These are phyloP conservation scores for Dendrobium catenatum DNA, from an alignment of 106 monocot genomes.

Conservation along the genomic window DNA sequence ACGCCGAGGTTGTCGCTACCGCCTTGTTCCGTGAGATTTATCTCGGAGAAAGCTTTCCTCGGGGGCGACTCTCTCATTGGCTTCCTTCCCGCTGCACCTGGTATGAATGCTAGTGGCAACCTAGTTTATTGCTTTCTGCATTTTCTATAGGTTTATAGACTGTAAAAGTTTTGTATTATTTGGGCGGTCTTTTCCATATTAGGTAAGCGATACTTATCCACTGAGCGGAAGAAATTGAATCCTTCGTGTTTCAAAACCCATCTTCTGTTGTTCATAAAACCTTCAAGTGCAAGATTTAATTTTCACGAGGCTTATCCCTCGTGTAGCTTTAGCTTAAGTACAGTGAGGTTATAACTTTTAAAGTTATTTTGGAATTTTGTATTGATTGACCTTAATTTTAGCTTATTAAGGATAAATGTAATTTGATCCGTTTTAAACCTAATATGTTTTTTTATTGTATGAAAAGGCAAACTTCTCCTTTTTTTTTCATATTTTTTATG, in stretches of 20 bases:
- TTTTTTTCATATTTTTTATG: too few relatives aligned
- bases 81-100: neutral
- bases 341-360: neutral
- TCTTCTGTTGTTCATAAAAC: neutral
- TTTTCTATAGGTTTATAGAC: neutral
- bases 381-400: neutral
- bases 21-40: neutral
- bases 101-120: neutral
- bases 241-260: neutral
- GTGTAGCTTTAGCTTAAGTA: too few relatives aligned
- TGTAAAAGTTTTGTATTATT: neutral
- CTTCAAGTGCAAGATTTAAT: neutral
- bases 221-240: too few relatives aligned
- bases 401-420: too few relatives aligned
- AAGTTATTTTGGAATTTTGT: neutral
- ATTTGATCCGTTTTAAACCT: too few relatives aligned
- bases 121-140: neutral
- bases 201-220: neutral
- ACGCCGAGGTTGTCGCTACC: neutral
- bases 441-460: too few relatives aligned
- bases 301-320: neutral
- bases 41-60: neutral
- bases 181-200: neutral
- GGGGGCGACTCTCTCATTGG: neutral
- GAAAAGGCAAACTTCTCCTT: too few relatives aligned